A percentile compares a stretch with the other conserved stretches of the same genome.
Evolutionary conservation across 164 flowering plant genomes (phyloP).

Genomic region (Berberis vulgaris): DNA sequence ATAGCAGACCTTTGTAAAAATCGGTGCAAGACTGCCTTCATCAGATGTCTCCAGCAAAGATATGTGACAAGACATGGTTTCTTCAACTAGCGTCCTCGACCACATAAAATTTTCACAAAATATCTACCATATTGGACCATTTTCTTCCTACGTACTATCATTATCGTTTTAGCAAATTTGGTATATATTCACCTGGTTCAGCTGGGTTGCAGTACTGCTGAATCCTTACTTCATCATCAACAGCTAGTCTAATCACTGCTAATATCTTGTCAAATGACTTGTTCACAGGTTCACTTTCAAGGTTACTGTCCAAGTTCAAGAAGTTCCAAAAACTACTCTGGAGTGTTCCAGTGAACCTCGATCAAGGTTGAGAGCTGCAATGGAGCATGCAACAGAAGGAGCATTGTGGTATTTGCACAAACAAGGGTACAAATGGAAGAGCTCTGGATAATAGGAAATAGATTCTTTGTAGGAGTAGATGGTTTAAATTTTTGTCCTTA

Average conservation of each 20-base stretch:
- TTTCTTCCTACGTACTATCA: too few relatives aligned
- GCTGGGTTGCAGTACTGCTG: background rate
- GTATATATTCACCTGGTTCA: background rate
- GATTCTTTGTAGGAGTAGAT: too few relatives aligned
- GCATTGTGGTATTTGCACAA: constrained; percentile 63
- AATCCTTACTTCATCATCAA: background rate
- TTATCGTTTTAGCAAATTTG: background rate
- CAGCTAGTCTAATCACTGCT: background rate
- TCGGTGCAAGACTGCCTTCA: too few relatives aligned
- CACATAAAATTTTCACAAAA: background rate
- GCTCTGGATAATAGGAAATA: too few relatives aligned
- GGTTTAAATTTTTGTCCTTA: too few relatives aligned
- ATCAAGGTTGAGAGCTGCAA: constrained; percentile 57
- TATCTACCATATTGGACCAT: background rate
- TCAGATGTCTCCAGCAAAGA: too few relatives aligned
- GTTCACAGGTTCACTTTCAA: constrained; percentile 57
- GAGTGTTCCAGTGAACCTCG: constrained; percentile 56
- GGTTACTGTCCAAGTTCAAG: constrained; percentile 51
- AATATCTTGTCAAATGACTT: background rate
- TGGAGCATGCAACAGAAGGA: constrained; percentile 76
- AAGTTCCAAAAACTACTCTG: constrained; percentile 17
- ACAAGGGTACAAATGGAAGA: constrained; percentile 14
- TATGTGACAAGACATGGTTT: too few relatives aligned
- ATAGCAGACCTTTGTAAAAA: background rate
- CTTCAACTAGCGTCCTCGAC: background rate